Percentiles rank a stretch among this genome's conserved stretches.
Conservation (phyloP, 2,329 filamentous ascomycete species). For the Trichoderma pleuroti region DNA sequence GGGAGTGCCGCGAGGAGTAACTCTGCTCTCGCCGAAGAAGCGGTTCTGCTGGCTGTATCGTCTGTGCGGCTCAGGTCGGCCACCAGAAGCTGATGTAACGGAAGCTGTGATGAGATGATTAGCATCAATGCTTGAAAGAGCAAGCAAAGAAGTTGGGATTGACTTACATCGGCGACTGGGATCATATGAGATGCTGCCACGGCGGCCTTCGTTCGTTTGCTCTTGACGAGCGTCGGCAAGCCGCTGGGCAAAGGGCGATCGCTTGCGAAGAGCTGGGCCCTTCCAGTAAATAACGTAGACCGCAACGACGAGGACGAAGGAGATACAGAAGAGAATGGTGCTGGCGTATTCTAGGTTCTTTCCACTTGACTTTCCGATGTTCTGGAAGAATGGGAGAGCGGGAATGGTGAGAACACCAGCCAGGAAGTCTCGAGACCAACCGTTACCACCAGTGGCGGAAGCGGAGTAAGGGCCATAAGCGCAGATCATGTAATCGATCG, state of each 20-base stretch:
- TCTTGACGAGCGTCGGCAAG: conserved; percentile 46
- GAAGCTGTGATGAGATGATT: conserved; percentile 24
- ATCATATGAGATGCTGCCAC: conserved; percentile 29
- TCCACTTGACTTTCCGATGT: conserved; percentile 47
- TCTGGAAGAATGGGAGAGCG: conserved; percentile 60
- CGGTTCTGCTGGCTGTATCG: conserved; percentile 39
- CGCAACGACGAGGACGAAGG: conserved; percentile 57
- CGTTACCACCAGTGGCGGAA: conserved; percentile 72
- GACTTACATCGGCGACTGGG: conserved; percentile 30
- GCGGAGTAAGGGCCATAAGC: conserved; percentile 71
- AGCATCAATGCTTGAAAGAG: background rate
- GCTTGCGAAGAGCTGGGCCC: conserved; percentile 56
- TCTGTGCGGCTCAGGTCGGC: conserved; percentile 23
- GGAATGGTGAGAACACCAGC: conserved; percentile 69
- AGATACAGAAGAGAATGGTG: conserved; percentile 62
- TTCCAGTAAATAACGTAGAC: conserved; percentile 67
- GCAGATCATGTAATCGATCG: conserved; percentile 74
- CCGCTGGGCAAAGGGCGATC: conserved; percentile 63
- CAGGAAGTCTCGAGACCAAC: conserved; percentile 69
- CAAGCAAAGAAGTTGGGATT: background rate
- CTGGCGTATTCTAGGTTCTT: conserved; percentile 57
- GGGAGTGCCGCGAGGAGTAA: conserved; percentile 38
- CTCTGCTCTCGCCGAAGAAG: conserved; percentile 41
- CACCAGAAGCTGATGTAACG: conserved; percentile 21
- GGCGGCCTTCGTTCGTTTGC: conserved; percentile 29